A percentile compares a stretch with the other conserved stretches of the same genome.
Evolutionary conservation across 495 filamentous ascomycete species (phyloP).

Genomic region (Podospora pseudopauciseta): DNA sequence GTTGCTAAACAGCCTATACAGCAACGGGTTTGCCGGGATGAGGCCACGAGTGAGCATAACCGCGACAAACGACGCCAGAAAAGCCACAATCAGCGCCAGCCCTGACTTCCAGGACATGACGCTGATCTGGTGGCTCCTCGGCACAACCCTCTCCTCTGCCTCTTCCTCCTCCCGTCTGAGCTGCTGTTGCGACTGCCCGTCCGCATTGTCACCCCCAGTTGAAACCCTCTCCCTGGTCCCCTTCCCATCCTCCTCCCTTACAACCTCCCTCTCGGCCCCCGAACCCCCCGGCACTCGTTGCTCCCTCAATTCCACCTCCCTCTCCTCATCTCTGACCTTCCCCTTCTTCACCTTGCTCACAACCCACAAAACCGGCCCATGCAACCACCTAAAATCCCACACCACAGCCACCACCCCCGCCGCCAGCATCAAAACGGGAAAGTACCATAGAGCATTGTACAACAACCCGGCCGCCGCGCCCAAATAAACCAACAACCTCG

Average conservation of each 20-base stretch:
- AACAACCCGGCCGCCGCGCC: conserved; percentile 65
- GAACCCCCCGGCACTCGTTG: not conserved
- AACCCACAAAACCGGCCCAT: conserved; percentile 22
- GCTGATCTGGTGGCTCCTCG: conserved; percentile 30
- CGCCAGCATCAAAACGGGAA: conserved; percentile 64
- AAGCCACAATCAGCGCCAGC: conserved; percentile 44
- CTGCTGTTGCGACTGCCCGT: not conserved
- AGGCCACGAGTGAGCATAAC: conserved; percentile 55
- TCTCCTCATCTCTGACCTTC: not conserved
- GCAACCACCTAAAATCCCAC: conserved; percentile 59
- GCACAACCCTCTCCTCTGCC: conserved; percentile 40
- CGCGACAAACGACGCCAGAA: conserved; percentile 61
- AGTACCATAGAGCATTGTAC: conserved; percentile 81
- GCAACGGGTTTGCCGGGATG: conserved; percentile 39
- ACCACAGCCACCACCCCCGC: conserved; percentile 55
- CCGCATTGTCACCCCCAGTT: not conserved
- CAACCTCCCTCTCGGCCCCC: not conserved
- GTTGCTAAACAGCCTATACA: conserved; percentile 67
- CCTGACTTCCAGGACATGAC: conserved; percentile 46
- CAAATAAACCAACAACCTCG: conserved; percentile 64
- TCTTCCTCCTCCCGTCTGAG: conserved; percentile 10
- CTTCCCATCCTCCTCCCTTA: not conserved
- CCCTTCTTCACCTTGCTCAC: not conserved
- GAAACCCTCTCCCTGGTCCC: not conserved
- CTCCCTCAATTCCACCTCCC: not conserved